phyloP scores from a whole-genome alignment of 2,329 filamentous ascomycete species.

The Pestalotiopsis sp. region DNA sequence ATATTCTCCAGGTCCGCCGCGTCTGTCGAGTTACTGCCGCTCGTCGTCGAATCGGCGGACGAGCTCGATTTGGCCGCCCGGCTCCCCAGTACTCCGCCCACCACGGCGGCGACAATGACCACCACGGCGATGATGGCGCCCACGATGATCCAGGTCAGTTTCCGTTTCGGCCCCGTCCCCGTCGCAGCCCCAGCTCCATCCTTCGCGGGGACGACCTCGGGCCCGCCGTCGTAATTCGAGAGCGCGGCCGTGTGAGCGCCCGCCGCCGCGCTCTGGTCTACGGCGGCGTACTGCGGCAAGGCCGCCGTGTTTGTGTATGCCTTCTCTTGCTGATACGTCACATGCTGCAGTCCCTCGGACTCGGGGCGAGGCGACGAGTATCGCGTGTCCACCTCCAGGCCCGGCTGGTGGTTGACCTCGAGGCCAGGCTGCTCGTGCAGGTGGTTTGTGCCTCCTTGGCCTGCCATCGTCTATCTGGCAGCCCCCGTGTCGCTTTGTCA shows the following conservation, averaged over 20 bases:
- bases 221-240: neutral
- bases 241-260: neutral
- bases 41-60: neutral
- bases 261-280: neutral
- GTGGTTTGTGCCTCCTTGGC: neutral
- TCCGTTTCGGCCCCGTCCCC: neutral
- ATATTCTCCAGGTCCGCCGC: conserved; percentile 1
- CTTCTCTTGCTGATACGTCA: neutral
- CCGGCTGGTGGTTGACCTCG: conserved; percentile 3
- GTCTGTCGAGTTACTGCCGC: neutral
- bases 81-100: conserved; percentile 13
- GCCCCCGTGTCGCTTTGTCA: neutral
- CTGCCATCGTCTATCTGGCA: neutral
- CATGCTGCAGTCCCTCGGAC: neutral
- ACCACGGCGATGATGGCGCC: conserved; percentile 5
- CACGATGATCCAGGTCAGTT: conserved; percentile 5
- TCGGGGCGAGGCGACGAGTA: neutral
- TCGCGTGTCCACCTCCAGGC: conserved; percentile 8
- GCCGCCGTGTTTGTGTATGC: neutral
- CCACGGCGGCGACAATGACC: conserved; percentile 10
- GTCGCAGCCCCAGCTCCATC: neutral
- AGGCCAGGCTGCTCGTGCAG: neutral
- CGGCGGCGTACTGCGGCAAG: neutral
- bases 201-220: neutral
- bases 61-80: neutral